These are phyloP conservation scores for Apiosordaria backusii DNA, from an alignment of 495 filamentous ascomycete genomes.

Conservation along the genomic window DNA sequence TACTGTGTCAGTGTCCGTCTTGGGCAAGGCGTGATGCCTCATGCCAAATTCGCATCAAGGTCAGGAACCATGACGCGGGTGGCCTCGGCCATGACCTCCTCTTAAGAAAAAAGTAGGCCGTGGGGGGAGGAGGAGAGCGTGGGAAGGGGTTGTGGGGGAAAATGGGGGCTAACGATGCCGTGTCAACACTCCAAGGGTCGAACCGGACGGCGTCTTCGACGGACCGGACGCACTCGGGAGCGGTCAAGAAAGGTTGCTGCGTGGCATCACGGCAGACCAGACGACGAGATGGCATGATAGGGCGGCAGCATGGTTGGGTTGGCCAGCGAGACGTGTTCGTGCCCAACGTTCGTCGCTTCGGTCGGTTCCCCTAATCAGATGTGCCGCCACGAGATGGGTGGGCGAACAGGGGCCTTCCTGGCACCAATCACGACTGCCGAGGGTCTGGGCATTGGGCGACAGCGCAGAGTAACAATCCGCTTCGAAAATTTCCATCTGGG, in stretches of 20 bases:
- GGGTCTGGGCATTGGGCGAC: constrained; percentile 26
- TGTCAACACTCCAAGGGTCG: constrained; percentile 15
- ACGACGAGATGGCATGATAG: constrained; percentile 5
- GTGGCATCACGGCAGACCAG: constrained; percentile 15
- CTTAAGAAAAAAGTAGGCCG: constrained; percentile 14
- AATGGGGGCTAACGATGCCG: constrained; percentile 6
- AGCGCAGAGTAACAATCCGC: constrained; percentile 18
- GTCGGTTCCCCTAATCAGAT: constrained; percentile 21
- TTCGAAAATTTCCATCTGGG: constrained; percentile 17
- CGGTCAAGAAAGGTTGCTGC: constrained; percentile 9
- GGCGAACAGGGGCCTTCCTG: constrained; percentile 18
- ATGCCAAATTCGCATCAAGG: constrained; percentile 16
- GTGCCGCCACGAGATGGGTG: constrained; percentile 17
- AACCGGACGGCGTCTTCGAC: background rate
- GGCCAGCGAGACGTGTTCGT: constrained; percentile 25
- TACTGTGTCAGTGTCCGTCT: constrained; percentile 2
- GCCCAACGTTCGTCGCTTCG: constrained; percentile 22
- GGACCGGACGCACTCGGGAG: constrained; percentile 1
- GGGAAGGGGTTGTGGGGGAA: constrained; percentile 6
- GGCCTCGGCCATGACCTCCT: constrained; percentile 3
- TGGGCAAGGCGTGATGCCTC: constrained; percentile 9
- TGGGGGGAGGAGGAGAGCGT: background rate
- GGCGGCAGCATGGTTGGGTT: constrained; percentile 4
- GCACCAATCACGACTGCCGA: constrained; percentile 27
- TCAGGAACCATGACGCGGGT: constrained; percentile 2